Evolutionary conservation across 1,284 basidiomycete species (phyloP), one percentile per base, ranked within the genome.

Genomic region (Austroboletus novae-zelandiae): DNA sequence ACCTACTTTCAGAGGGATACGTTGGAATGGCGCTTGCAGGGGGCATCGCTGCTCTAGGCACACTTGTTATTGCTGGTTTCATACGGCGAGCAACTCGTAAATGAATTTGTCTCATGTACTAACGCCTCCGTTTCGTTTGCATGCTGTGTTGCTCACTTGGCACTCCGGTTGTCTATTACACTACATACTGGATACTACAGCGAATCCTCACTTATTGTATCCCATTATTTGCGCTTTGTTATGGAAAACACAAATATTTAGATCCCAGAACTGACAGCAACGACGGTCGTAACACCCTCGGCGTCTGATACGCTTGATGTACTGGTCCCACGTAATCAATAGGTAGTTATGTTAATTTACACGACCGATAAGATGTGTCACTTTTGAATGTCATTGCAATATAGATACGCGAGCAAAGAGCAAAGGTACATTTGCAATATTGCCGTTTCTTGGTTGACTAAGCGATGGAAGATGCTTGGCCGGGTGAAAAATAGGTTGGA

Each of bases 11-110:
- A 94, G 92, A 95, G 69, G 91, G 91, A 18, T 94, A 93, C 69
- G 87, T 93, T 43, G 96, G 96, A 47, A 94, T 98, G 86, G 96
- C 94, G 10, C 76, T 99, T 40, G 90, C 88, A 31, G 95, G 94
- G 42, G 93, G 94, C 47, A 89, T 83, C 40, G 94, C 91, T 9
- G 93, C 95, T 10, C 66, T 97, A 10, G 89, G 92, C 46, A 89
- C 92, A 30, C 70, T 98, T 37, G 68, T 94, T 52, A 64, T 95
- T 47, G 91, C 94, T 57, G 80, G 86, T 62, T 73, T 98, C 61
- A 78, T 94, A 80, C 88, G 91, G 80, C 88, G 89, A 79, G 84
- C 90, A 70, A 71, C 75, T 63, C 85, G 82, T 74, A 86, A 82
- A 78, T 89, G 75, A 79, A 48, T 39, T 47, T 20, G 40, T 42